Conservation (phyloP, 331 rosid genomes). For the Cydonia oblonga region DNA sequence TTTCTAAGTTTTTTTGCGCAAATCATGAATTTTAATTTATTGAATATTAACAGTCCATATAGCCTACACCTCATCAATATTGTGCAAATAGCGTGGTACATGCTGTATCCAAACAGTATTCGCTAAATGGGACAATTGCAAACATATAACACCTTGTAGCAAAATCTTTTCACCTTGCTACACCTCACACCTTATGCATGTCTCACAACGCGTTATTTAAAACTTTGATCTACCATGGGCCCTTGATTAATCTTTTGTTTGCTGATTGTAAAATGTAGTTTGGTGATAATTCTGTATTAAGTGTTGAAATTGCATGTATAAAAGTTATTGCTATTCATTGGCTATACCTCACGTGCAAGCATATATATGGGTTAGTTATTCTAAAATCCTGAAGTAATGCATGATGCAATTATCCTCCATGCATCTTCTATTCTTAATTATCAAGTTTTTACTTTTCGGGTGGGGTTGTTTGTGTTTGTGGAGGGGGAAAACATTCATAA, state of each 20-base stretch:
- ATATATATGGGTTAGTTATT: background rate
- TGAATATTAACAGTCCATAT: background rate
- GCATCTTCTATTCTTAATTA: background rate
- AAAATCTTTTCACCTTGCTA: background rate
- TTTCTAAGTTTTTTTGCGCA: background rate
- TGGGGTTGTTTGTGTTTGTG: background rate
- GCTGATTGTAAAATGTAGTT: background rate
- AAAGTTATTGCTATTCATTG: background rate
- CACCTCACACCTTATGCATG: background rate
- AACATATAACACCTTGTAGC: background rate
- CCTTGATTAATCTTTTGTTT: background rate
- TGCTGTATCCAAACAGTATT: background rate
- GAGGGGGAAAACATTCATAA: constrained; percentile 10
- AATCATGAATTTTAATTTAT: too few relatives aligned
- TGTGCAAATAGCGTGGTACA: background rate
- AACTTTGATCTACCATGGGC: background rate
- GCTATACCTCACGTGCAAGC: background rate
- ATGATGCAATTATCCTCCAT: background rate
- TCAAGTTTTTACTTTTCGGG: background rate
- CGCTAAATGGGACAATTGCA: background rate
- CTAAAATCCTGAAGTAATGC: background rate
- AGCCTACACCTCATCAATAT: background rate
- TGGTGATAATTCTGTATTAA: background rate
- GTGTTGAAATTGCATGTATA: background rate
- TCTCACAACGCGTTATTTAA: too few relatives aligned